Conservation (phyloP, 495 filamentous ascomycete genomes). For the Bacidia gigantensis region DNA sequence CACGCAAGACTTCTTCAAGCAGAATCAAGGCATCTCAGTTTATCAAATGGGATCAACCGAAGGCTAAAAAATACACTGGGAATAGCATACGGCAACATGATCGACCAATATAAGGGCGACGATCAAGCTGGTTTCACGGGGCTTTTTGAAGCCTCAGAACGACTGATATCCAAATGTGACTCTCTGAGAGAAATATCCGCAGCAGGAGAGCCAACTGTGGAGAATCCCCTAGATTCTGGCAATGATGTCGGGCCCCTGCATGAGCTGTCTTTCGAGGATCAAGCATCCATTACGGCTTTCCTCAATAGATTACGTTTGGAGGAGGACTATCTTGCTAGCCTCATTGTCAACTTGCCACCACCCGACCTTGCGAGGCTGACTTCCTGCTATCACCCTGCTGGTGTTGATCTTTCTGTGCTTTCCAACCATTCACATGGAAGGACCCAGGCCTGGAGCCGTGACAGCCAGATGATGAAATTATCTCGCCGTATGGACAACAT, state of each 20-base stretch:
- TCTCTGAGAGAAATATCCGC: neutral
- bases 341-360: slow-evolving; percentile 56
- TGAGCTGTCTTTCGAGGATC: slow-evolving; percentile 57
- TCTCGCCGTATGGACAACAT: slow-evolving; percentile 36
- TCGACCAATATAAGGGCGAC: slow-evolving; percentile 77
- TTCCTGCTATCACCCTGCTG: slow-evolving; percentile 60
- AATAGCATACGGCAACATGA: slow-evolving; percentile 43
- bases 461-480: slow-evolving; percentile 23
- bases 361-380: slow-evolving; percentile 61
- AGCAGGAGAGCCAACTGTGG: neutral
- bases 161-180: slow-evolving; percentile 48
- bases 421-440: slow-evolving; percentile 53
- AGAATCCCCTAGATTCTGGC: slow-evolving; percentile 3
- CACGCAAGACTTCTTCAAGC: neutral
- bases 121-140: slow-evolving; percentile 80
- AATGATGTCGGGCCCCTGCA: slow-evolving; percentile 45
- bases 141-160: slow-evolving; percentile 76
- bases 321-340: slow-evolving; percentile 70
- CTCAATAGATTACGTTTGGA: slow-evolving; percentile 71
- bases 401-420: slow-evolving; percentile 69
- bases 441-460: slow-evolving; percentile 28
- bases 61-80: slow-evolving; percentile 13
- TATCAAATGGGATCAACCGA: slow-evolving; percentile 10
- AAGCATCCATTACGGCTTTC: slow-evolving; percentile 65
- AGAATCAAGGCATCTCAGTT: slow-evolving; percentile 7